Percentiles rank a stretch among this genome's conserved stretches.
phyloP scores from a whole-genome alignment of 345 rosid genomes.

The Orychophragmus violaceus region DNA sequence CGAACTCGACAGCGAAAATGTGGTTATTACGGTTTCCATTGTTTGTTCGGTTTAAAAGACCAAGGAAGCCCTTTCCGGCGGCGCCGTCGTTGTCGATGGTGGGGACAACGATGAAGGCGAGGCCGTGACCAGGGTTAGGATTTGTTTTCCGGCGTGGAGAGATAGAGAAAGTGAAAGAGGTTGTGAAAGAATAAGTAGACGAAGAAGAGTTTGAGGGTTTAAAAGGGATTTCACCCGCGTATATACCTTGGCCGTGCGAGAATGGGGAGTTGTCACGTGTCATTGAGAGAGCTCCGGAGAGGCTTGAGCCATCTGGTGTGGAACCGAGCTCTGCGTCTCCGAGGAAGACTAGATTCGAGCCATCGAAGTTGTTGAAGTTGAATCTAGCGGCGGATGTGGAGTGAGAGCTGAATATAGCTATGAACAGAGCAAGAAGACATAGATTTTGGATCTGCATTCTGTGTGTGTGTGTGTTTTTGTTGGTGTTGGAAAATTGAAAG shows the following conservation, averaged over 20 bases:
- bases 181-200: neutral
- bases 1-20: neutral
- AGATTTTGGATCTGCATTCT: neutral
- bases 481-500: neutral
- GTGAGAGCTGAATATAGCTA: neutral
- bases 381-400: neutral
- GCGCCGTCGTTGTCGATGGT: neutral
- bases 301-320: neutral
- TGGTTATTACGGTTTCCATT: neutral
- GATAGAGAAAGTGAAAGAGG: neutral
- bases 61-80: neutral
- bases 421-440: neutral
- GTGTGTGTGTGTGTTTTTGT: no score
- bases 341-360: neutral
- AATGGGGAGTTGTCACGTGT: neutral
- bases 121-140: neutral
- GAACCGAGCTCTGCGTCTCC: neutral
- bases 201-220: neutral
- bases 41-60: neutral
- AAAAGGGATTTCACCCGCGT: neutral
- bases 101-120: neutral
- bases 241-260: neutral
- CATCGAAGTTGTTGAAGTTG: neutral
- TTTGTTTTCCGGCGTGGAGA: neutral
- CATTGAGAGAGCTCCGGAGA: neutral